Evolutionary conservation across 78 protist species (phyloP), one percentile per base, ranked within the genome.

Genomic region (Chrysochromulina parva): DNA sequence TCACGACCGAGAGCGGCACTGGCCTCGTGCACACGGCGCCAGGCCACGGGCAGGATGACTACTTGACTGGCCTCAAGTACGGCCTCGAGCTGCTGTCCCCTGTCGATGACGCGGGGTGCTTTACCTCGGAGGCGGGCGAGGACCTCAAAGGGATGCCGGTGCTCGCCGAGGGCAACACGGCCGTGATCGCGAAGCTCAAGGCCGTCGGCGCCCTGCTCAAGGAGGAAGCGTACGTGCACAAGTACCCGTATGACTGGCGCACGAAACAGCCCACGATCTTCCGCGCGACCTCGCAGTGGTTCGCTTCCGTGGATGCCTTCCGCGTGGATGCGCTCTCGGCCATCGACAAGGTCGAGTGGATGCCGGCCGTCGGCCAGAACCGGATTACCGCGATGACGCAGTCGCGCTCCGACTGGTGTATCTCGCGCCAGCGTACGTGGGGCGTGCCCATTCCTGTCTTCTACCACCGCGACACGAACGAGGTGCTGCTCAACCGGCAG

Each of bases 21-120:
- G 99, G 99, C 16, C 85, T 97, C 16, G 99, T 97, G 24, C 99
- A 97, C 90, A 97, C 97, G 38, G 99, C 99, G 24, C 99, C 99
- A 6, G 98, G 98, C 7, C 99, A 97, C 76, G 99, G 99, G 26
- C 69, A 84, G 57, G 99, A 97, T 53, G 92, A 89, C 84, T 89
- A 89, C 92, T 87, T 17, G 14, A 89, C 92, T 3, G 92, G 92
- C 26, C 58, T 69, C 28, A 88, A 88, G 85, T 69, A 88, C 85
- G 91, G 91, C 17, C 91, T 88, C 57, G 52, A 22, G 82, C 81
- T 88, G 69, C 91, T 88, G 54, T 54, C 85, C 3, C 91, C 91
- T n/a, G 91, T 88, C 20, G 91, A 88, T 65, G 91, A 88, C 66
- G 91, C 50, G 10, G 91, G 91, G 26, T 13, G 82, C 6, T 88